These are phyloP conservation scores for Stachybotrys chlorohalonatus DNA, from an alignment of 2,329 filamentous ascomycete species.

Conservation along the genomic window DNA sequence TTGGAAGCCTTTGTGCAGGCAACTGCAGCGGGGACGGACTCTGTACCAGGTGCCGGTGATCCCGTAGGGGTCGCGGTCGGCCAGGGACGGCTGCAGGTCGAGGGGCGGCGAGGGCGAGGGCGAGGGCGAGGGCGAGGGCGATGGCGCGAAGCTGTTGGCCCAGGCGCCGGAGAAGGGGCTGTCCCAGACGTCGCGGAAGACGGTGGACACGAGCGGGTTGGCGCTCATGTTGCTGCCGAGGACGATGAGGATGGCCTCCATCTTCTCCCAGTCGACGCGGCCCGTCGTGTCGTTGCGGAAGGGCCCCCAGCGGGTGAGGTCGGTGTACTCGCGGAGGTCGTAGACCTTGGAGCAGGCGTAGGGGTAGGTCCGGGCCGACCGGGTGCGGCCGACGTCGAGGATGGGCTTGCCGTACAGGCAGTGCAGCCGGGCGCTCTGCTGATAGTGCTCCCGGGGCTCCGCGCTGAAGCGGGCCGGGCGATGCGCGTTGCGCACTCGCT, in stretches of 20 bases:
- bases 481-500: slow-evolving; percentile 37
- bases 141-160: slow-evolving; percentile 36
- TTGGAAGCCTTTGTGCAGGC: no score
- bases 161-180: slow-evolving; percentile 47
- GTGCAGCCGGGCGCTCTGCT: slow-evolving; percentile 63
- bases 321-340: slow-evolving; percentile 60
- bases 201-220: slow-evolving; percentile 34
- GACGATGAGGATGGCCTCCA: slow-evolving; percentile 65
- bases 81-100: slow-evolving; percentile 27
- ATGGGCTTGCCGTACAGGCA: slow-evolving; percentile 58
- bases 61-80: slow-evolving; percentile 58
- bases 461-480: slow-evolving; percentile 19
- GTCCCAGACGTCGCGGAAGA: slow-evolving; percentile 45
- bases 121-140: no score
- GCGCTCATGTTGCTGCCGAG: slow-evolving; percentile 52
- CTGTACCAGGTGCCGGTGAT: slow-evolving; percentile 64
- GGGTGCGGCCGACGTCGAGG: slow-evolving; percentile 24
- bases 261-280: slow-evolving; percentile 68
- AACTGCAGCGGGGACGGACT: slow-evolving; percentile 26
- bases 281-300: slow-evolving; percentile 55
- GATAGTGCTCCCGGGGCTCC: slow-evolving; percentile 28
- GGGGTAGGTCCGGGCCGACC: slow-evolving; percentile 37
- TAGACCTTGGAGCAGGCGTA: slow-evolving; percentile 64
- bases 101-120: slow-evolving; percentile 21
- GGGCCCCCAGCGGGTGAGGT: slow-evolving; percentile 58